phyloP scores from a whole-genome alignment of 345 rosid genomes.

The Populus simonii region DNA sequence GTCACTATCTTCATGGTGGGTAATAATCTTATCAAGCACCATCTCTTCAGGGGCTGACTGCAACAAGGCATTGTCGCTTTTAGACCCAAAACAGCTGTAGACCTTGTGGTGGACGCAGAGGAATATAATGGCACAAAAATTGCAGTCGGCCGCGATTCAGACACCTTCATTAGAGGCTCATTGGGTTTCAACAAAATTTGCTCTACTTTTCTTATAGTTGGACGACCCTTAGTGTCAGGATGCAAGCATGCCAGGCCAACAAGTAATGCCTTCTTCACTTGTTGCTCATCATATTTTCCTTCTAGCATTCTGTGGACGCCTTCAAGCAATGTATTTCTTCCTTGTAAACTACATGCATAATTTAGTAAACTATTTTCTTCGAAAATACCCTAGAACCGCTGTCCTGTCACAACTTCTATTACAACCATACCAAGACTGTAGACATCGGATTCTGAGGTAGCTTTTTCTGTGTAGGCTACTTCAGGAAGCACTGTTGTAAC shows the following conservation, averaged over 20 bases:
- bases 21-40: background rate
- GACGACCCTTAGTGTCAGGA: slow-evolving; percentile 26
- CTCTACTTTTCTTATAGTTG: slow-evolving; percentile 36
- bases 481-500: slow-evolving; percentile 41
- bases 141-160: slow-evolving; percentile 22
- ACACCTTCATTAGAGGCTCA: slow-evolving; percentile 37
- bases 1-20: background rate
- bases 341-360: slow-evolving; percentile 28
- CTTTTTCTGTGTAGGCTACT: slow-evolving; percentile 31
- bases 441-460: slow-evolving; percentile 31
- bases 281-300: slow-evolving; percentile 23
- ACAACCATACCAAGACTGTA: slow-evolving; percentile 40
- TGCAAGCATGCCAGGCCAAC: slow-evolving; percentile 37
- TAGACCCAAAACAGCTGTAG: background rate
- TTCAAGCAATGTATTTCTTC: slow-evolving; percentile 15
- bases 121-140: slow-evolving; percentile 21
- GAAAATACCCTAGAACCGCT: slow-evolving; percentile 27
- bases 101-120: background rate
- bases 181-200: slow-evolving; percentile 35
- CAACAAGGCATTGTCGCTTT: background rate
- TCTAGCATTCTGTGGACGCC: slow-evolving; percentile 24
- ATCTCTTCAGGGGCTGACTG: background rate
- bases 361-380: slow-evolving; percentile 42
- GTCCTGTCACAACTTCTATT: slow-evolving; percentile 37
- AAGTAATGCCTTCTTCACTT: slow-evolving; percentile 25